Evolutionary conservation across 108 stramenopile species (phyloP).

Genomic region (Craspedostauros australis): DNA sequence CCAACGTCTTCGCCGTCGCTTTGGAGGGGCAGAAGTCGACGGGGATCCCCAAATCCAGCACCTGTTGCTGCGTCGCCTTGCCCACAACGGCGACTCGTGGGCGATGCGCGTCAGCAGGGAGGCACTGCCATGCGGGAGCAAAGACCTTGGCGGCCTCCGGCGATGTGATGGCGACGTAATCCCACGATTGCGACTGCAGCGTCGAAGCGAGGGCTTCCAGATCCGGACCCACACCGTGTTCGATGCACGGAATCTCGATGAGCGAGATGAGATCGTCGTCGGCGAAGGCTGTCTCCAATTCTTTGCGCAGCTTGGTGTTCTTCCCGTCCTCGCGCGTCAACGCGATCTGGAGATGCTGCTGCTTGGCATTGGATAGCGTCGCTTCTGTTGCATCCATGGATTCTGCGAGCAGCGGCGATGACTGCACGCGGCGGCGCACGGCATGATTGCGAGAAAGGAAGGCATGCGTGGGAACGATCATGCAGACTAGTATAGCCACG

Average conservation of each 20-base stretch:
- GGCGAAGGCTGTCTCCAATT: slow-evolving; percentile 18
- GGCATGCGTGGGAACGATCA: too few species aligned
- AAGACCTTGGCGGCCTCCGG: slow-evolving; percentile 80
- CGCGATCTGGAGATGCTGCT: too few species aligned
- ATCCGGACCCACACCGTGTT: slow-evolving; percentile 75
- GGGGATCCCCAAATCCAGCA: slow-evolving; percentile 40
- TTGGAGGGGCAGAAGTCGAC: slow-evolving; percentile 73
- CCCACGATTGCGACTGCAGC: slow-evolving; percentile 32
- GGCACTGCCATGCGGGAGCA: slow-evolving; percentile 50
- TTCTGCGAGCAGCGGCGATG: too few species aligned
- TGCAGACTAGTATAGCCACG: too few species aligned
- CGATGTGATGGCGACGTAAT: slow-evolving; percentile 78
- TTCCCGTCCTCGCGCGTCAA: slow-evolving; percentile 83
- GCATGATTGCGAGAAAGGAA: too few species aligned
- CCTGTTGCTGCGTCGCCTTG: slow-evolving; percentile 58
- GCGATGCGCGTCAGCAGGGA: slow-evolving; percentile 23
- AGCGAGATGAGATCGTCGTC: slow-evolving; percentile 20
- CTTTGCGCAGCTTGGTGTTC: slow-evolving; percentile 59
- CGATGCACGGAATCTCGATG: slow-evolving; percentile 79
- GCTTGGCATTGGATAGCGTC: too few species aligned
- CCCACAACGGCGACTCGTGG: slow-evolving; percentile 66
- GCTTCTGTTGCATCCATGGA: too few species aligned
- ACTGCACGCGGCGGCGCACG: too few species aligned
- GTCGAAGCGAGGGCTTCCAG: slow-evolving; percentile 31
- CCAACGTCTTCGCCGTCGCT: slow-evolving; percentile 65